These are phyloP conservation scores for Aspergillus vadensis DNA, from an alignment of 2,329 filamentous ascomycete species.

Conservation along the genomic window DNA sequence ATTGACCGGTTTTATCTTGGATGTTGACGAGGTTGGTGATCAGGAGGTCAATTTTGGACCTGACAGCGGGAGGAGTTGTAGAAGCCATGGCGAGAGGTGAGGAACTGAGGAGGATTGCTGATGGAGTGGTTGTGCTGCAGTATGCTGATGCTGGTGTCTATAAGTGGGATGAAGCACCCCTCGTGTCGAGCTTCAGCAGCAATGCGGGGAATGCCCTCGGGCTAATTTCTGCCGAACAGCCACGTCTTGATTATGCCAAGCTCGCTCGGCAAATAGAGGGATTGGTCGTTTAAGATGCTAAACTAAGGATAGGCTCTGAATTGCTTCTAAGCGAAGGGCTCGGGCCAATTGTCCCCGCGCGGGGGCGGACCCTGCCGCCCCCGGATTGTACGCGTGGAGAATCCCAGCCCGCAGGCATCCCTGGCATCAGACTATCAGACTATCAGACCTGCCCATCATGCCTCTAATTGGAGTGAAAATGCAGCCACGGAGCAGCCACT, in stretches of 20 bases:
- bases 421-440: no score
- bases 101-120: constrained; percentile 3
- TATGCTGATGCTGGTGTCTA: not conserved
- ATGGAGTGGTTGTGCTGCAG: constrained; percentile 12
- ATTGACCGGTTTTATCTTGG: constrained; percentile 72
- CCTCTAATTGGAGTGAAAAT: not conserved
- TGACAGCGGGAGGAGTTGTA: constrained; percentile 44
- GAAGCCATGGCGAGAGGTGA: not conserved
- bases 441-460: no score
- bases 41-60: constrained; percentile 63
- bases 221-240: not conserved
- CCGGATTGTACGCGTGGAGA: not conserved
- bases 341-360: not conserved
- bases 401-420: no score
- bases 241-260: not conserved
- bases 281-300: not conserved
- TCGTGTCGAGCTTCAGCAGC: not conserved
- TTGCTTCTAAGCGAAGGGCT: not conserved
- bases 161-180: not conserved
- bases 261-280: not conserved
- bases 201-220: not conserved
- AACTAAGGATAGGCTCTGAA: not conserved
- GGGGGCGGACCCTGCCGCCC: not conserved
- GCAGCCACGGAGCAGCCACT: not conserved
- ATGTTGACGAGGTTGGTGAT: constrained; percentile 77